Conservation (phyloP, 192 early-diverging fungal species). For the Lobosporangium transversale region DNA sequence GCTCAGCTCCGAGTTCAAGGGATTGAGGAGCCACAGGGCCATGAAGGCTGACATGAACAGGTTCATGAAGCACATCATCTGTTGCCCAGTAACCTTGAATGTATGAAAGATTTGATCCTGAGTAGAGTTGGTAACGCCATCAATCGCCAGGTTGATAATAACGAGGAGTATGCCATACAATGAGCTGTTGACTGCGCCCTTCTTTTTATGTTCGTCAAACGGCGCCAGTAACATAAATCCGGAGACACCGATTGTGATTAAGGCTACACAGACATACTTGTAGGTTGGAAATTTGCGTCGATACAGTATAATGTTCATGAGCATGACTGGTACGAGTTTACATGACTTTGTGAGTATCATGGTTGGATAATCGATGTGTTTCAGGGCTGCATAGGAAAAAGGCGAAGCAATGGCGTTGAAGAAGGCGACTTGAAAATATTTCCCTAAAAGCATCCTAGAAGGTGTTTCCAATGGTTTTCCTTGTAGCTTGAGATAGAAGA, state of each 20-base stretch:
- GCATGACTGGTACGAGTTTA: constrained; percentile 94
- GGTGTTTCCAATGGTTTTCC: constrained; percentile 53
- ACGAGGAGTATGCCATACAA: constrained; percentile 86
- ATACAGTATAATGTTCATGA: constrained; percentile 96
- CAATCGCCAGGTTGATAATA: constrained; percentile 85
- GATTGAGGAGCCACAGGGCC: constrained; percentile 78
- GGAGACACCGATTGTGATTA: constrained; percentile 92
- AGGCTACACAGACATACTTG: constrained; percentile 86
- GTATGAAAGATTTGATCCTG: constrained; percentile 95
- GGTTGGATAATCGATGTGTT: constrained; percentile 97
- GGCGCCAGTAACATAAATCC: constrained; percentile 91
- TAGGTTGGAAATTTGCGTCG: constrained; percentile 84
- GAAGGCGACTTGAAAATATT: constrained; percentile 84
- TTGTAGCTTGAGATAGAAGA: constrained; percentile 71
- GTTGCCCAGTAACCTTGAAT: constrained; percentile 84
- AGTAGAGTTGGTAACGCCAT: constrained; percentile 93
- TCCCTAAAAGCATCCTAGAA: constrained; percentile 59
- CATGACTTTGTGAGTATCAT: constrained; percentile 97
- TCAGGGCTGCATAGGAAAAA: constrained; percentile 93
- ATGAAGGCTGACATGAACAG: constrained; percentile 79
- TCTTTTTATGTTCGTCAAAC: constrained; percentile 54
- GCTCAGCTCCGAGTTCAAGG: constrained; percentile 81
- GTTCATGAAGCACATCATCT: constrained; percentile 99
- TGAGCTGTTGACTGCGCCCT: constrained; percentile 66
- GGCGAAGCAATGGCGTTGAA: constrained; percentile 82